Evolutionary conservation across 2,329 filamentous ascomycete species (phyloP).

Genomic region (Colletotrichum neosansevieriae): DNA sequence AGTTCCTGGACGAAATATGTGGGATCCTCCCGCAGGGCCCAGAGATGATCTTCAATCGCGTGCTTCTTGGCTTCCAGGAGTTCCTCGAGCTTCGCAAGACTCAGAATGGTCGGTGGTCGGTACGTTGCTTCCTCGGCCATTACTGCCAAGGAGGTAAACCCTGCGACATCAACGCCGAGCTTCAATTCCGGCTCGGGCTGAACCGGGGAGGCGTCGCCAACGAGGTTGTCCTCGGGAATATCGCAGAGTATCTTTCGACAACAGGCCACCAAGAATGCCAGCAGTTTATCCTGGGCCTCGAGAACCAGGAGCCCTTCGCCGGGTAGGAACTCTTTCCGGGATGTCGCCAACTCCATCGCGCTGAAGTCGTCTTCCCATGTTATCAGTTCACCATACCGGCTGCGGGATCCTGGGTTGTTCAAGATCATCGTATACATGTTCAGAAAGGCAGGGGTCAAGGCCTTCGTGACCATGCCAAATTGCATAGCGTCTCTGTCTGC

Average conservation of each 20-base stretch:
- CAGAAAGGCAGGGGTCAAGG: conserved; percentile 45
- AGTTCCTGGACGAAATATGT: conserved; percentile 63
- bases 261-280: conserved; percentile 62
- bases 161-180: conserved; percentile 45
- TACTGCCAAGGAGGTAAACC: conserved; percentile 53
- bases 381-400: conserved; percentile 47
- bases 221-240: conserved; percentile 49
- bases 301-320: conserved; percentile 62
- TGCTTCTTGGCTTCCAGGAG: conserved; percentile 56
- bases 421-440: conserved; percentile 9
- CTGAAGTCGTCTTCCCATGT: conserved; percentile 50
- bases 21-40: conserved; percentile 69
- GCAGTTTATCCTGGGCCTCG: conserved; percentile 61
- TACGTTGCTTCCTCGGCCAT: conserved; percentile 66
- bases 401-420: neutral
- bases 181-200: conserved; percentile 53
- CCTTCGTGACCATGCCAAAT: conserved; percentile 45
- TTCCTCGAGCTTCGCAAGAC: conserved; percentile 57
- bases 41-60: conserved; percentile 65
- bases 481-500: conserved; percentile 54
- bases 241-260: conserved; percentile 64
- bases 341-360: conserved; percentile 38
- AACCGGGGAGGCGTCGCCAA: conserved; percentile 47
- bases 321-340: conserved; percentile 53
- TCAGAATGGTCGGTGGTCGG: conserved; percentile 57